Conservation (phyloP, 257 asterid species). For the Solanum paucissectum region DNA sequence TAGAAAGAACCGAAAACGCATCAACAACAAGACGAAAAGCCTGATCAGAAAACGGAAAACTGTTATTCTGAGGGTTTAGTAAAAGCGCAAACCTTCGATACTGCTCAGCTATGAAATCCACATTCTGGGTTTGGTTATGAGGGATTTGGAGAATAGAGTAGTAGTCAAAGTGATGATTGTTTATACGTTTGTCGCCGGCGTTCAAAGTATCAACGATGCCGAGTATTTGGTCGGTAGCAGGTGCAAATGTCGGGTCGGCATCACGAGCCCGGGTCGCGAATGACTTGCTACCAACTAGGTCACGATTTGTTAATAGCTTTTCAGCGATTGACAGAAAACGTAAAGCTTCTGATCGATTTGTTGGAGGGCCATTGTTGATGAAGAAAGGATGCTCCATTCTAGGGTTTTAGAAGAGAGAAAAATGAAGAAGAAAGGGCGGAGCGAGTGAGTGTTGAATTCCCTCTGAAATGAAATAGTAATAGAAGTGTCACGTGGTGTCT, state of each 20-base stretch:
- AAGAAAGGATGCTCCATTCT: slow-evolving; percentile 73
- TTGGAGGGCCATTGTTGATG: slow-evolving; percentile 8
- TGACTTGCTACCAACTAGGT: slow-evolving; percentile 71
- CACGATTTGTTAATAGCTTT: slow-evolving; percentile 70
- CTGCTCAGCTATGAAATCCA: slow-evolving; percentile 48
- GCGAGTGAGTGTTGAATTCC: background rate
- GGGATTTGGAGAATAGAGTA: slow-evolving; percentile 69
- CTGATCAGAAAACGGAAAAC: slow-evolving; percentile 67
- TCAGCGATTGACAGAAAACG: slow-evolving; percentile 80
- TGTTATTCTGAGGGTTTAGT: slow-evolving; percentile 63
- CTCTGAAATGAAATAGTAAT: background rate
- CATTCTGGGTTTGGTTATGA: slow-evolving; percentile 46
- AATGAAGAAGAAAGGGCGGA: background rate
- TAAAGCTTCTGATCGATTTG: slow-evolving; percentile 58
- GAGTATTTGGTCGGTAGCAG: slow-evolving; percentile 60
- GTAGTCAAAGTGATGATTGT: slow-evolving; percentile 41
- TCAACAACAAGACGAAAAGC: slow-evolving; percentile 67
- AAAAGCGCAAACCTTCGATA: slow-evolving; percentile 45
- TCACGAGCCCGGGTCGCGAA: slow-evolving; percentile 90
- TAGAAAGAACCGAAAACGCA: slow-evolving; percentile 68
- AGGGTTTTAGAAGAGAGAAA: background rate
- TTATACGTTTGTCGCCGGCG: slow-evolving; percentile 68
- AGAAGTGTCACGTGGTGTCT: background rate
- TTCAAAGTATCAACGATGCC: slow-evolving; percentile 74
- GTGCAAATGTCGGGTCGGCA: slow-evolving; percentile 65